Percentiles rank a stretch among this genome's conserved stretches.
phyloP scores from a whole-genome alignment of 495 filamentous ascomycete species.

The Trichoderma virens region DNA sequence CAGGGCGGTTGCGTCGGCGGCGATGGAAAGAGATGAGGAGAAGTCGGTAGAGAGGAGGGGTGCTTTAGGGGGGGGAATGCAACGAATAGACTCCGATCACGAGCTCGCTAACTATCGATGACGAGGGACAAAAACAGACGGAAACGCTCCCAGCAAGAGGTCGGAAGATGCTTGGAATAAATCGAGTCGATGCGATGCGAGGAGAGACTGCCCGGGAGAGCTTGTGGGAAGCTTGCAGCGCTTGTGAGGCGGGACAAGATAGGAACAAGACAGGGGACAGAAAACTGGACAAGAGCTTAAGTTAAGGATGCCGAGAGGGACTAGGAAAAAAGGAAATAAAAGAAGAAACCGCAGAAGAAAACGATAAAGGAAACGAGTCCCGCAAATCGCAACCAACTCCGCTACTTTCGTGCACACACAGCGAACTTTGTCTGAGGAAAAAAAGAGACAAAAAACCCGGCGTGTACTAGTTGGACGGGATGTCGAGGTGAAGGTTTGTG shows the following conservation, averaged over 20 bases:
- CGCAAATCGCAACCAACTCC: slow-evolving; percentile 8
- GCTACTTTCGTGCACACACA: slow-evolving; percentile 3
- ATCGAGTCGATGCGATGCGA: not conserved
- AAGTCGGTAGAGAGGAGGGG: slow-evolving; percentile 8
- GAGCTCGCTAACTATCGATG: not conserved
- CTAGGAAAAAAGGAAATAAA: slow-evolving; percentile 8
- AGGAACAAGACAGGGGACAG: not conserved
- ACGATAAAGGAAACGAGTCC: slow-evolving; percentile 9
- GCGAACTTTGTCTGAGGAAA: not conserved
- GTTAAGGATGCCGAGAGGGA: not conserved
- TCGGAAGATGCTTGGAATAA: not conserved
- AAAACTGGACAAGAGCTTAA: too few relatives aligned
- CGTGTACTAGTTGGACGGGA: not conserved
- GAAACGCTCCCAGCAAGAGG: not conserved
- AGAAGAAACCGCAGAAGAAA: not conserved
- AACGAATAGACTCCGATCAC: not conserved
- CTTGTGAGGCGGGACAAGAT: slow-evolving; percentile 9
- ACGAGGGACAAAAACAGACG: not conserved
- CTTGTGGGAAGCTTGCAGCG: slow-evolving; percentile 1
- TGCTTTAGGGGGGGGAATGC: not conserved
- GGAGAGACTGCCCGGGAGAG: not conserved
- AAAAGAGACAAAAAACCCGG: not conserved
- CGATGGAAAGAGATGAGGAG: not conserved
- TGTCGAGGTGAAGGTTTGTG: not conserved
- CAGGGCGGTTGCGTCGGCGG: not conserved